A percentile compares a stretch with the other conserved stretches of the same genome.
Conservation (phyloP, 345 rosid genomes). For the Citrus glauca region DNA sequence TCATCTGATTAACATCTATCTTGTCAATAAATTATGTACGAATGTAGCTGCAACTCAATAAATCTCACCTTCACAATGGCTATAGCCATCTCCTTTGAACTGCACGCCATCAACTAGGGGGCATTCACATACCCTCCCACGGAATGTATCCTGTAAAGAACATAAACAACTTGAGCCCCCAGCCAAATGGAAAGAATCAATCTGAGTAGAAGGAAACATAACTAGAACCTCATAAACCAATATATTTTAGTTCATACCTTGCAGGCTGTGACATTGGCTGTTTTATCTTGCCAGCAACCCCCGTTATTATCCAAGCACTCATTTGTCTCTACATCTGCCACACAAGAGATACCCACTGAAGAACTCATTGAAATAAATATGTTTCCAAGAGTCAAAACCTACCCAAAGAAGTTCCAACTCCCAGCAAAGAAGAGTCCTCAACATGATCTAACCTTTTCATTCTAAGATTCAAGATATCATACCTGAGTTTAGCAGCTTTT, state of each 20-base stretch:
- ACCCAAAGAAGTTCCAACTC: background rate
- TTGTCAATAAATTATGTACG: background rate
- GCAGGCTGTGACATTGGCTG: slow-evolving; percentile 88
- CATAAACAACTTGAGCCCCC: background rate
- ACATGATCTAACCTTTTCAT: background rate
- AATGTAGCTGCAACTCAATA: background rate
- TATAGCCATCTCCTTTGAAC: slow-evolving; percentile 97
- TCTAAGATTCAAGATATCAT: background rate
- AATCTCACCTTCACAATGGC: slow-evolving; percentile 78
- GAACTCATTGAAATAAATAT: slow-evolving; percentile 10
- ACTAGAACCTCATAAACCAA: background rate
- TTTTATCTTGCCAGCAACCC: slow-evolving; percentile 90
- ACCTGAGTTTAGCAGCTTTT: background rate
- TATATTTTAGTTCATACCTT: slow-evolving; percentile 46
- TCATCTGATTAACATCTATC: background rate
- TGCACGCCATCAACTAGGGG: slow-evolving; percentile 89
- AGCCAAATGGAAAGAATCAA: background rate
- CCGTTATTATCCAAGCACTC: slow-evolving; percentile 93
- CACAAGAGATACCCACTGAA: slow-evolving; percentile 2
- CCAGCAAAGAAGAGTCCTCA: background rate
- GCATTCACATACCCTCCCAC: slow-evolving; percentile 93
- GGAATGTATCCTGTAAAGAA: slow-evolving; percentile 78
- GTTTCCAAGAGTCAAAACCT: background rate
- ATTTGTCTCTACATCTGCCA: slow-evolving; percentile 89
- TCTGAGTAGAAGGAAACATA: background rate